phyloP scores from a whole-genome alignment of 2,329 filamentous ascomycete genomes.

The Phialophora verrucosa region DNA sequence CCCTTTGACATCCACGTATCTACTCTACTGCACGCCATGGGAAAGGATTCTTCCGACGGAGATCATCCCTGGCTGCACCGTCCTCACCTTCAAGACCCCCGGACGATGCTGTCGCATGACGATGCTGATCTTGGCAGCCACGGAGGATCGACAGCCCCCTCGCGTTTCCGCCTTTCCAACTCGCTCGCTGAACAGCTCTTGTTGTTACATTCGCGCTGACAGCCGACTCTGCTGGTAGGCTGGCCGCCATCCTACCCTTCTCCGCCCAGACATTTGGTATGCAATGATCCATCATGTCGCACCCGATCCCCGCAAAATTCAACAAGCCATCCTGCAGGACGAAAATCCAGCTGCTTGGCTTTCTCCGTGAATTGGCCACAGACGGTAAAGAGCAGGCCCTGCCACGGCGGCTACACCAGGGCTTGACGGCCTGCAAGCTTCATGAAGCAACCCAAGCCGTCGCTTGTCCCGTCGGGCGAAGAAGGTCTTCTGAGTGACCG shows the following conservation, averaged over 20 bases:
- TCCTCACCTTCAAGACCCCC: background rate
- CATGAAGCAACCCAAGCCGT: slow-evolving; percentile 17
- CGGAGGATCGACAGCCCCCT: background rate
- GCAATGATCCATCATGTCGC: slow-evolving; percentile 12
- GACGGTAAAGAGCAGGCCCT: background rate
- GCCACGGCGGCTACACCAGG: slow-evolving; percentile 9
- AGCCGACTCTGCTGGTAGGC: background rate
- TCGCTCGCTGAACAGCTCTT: background rate
- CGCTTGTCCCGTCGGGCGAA: slow-evolving; percentile 8
- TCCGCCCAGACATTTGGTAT: background rate
- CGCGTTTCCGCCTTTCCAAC: background rate
- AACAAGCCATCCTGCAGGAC: slow-evolving; percentile 10
- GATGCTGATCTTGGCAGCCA: background rate
- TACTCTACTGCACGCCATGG: background rate
- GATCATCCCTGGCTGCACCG: background rate
- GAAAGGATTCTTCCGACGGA: background rate
- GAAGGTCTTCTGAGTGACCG: background rate
- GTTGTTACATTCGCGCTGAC: slow-evolving; percentile 6
- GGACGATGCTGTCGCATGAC: background rate
- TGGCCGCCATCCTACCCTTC: background rate
- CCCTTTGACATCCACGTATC: background rate
- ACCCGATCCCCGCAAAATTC: slow-evolving; percentile 13
- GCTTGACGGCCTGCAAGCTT: slow-evolving; percentile 9
- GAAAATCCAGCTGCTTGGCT: slow-evolving; percentile 16
- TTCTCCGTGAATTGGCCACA: slow-evolving; percentile 15